Percentiles rank a stretch among this genome's conserved stretches.
Conservation (phyloP, 2,329 filamentous ascomycete species). For the Talaromyces sp. region DNA sequence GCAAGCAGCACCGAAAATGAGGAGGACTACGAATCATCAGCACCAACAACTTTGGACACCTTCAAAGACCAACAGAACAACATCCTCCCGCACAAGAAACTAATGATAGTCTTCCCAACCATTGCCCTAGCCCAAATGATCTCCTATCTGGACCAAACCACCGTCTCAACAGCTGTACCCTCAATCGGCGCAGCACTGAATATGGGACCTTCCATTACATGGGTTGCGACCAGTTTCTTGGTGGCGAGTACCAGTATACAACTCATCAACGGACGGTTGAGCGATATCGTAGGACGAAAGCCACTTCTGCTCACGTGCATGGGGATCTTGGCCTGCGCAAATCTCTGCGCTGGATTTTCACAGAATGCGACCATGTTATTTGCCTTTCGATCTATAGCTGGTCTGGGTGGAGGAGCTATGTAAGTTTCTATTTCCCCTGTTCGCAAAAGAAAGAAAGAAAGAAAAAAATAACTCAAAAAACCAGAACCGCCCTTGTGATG, state of each 20-base stretch:
- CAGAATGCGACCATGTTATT: constrained; percentile 50
- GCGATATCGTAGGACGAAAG: constrained; percentile 55
- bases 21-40: background rate
- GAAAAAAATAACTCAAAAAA: background rate
- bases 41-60: constrained; percentile 6
- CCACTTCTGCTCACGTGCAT: constrained; percentile 48
- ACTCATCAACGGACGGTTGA: constrained; percentile 54
- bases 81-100: constrained; percentile 8
- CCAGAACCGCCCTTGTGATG: constrained; percentile 46
- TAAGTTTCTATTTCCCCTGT: background rate
- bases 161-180: constrained; percentile 10
- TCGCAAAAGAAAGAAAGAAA: background rate
- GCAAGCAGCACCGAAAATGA: too few relatives aligned
- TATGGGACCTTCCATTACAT: constrained; percentile 15
- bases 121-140: constrained; percentile 11
- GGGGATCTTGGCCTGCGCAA: constrained; percentile 46
- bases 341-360: constrained; percentile 51
- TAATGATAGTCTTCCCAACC: constrained; percentile 10
- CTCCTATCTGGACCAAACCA: constrained; percentile 10
- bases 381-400: constrained; percentile 51
- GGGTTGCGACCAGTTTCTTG: constrained; percentile 17
- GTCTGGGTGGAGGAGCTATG: constrained; percentile 54
- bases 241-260: constrained; percentile 46
- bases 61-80: constrained; percentile 12
- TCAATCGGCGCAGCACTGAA: constrained; percentile 2